Evolutionary conservation across 2,329 filamentous ascomycete genomes (phyloP).

Genomic region (Fusarium miscanthi): DNA sequence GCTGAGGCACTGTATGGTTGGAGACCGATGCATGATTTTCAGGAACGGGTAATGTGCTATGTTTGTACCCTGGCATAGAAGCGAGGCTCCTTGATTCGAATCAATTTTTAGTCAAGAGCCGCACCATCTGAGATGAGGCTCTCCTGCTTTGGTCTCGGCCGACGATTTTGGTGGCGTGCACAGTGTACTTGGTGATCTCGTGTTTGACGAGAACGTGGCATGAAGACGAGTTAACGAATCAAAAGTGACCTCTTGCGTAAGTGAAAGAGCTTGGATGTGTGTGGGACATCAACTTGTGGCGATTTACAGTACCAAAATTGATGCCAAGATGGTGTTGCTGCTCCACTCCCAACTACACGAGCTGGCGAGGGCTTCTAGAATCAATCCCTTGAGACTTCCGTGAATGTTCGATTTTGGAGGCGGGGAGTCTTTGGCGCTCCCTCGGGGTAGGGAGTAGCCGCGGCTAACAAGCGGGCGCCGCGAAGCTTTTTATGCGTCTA

Average conservation of each 20-base stretch:
- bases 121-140: slow-evolving; percentile 34
- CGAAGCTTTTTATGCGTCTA: slow-evolving; percentile 5
- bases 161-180: slow-evolving; percentile 16
- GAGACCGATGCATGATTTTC: slow-evolving; percentile 33
- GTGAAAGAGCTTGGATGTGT: background rate
- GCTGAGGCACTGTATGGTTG: slow-evolving; percentile 26
- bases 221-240: slow-evolving; percentile 16
- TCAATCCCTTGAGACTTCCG: slow-evolving; percentile 13
- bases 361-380: slow-evolving; percentile 9
- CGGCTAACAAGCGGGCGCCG: slow-evolving; percentile 11
- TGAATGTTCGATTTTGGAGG: slow-evolving; percentile 17
- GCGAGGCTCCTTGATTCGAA: slow-evolving; percentile 9
- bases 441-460: slow-evolving; percentile 25
- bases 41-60: slow-evolving; percentile 40
- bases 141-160: slow-evolving; percentile 31
- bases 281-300: slow-evolving; percentile 29
- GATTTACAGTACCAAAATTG: slow-evolving; percentile 11
- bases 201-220: slow-evolving; percentile 16
- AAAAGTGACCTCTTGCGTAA: slow-evolving; percentile 19
- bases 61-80: slow-evolving; percentile 11
- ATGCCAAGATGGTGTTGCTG: slow-evolving; percentile 9
- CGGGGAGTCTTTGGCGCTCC: slow-evolving; percentile 28
- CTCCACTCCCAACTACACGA: slow-evolving; percentile 33
- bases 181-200: slow-evolving; percentile 16
- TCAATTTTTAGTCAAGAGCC: slow-evolving; percentile 24